Evolutionary conservation across 192 early-diverging fungal genomes (phyloP), one percentile per base, ranked within the genome.

Genomic region (Coemansia sp.): DNA sequence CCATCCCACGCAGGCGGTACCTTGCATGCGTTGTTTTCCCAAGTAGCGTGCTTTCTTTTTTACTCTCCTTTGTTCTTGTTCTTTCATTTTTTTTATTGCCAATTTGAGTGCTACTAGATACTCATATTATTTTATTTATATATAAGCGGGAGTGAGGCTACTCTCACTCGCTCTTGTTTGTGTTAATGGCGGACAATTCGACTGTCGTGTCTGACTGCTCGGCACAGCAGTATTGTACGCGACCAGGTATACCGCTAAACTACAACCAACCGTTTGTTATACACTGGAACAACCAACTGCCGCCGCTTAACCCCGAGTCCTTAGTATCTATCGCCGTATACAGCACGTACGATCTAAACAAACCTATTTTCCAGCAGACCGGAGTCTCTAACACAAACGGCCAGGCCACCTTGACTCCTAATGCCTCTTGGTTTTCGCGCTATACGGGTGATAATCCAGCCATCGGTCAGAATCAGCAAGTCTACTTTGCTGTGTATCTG

Each of bases 281-380:
- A 23, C 59, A 73, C 37, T 81, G 78, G 78, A 81, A 81, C 71
- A 81, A 81, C 68, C 37, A 70, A 53, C 64, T 58, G 10, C 60
- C 78, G 52, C 78, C 78, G 50, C 74, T 81, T 21, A 81, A 69
- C 52, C 33, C 70, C 13, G 63, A 73, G 39, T 73, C 74, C 26
- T 19, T 66, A 14, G 78, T 76, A 2, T 76, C 78, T 0, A 49
- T 81, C 2, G 46, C 53, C 7, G 78, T 81, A 13, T 81, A 73
- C 78, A 81, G 78, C 68, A 35, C 8, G 14, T 81, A 73, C 21
- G 78, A 81, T 65, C 53, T 62, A 39, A 67, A 28, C 9, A 81
- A 47, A 5, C 71, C 74, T 1, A 42, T 76, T 17, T 76, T 46
- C 61, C 64, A 66, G 46, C 5, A 42, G 19, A 57, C 64, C 33